Evolutionary conservation across 345 rosid genomes (phyloP), one percentile per base, ranked within the genome.

Genomic region (Murraya paniculata): DNA sequence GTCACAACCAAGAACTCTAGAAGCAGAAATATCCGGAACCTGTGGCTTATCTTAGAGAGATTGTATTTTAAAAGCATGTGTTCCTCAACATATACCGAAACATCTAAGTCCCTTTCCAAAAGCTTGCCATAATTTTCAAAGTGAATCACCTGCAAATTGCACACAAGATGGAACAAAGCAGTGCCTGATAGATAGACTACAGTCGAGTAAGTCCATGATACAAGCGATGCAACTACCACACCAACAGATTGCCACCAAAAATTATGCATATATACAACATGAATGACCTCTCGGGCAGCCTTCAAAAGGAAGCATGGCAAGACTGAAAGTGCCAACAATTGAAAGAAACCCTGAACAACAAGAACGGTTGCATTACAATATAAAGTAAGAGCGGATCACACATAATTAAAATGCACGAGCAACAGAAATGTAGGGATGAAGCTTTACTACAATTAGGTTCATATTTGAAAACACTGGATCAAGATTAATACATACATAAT

Each of bases 41-140:
- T 77, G 76, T 83, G 88, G 72, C 88, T 83, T 59, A 83, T 83
- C 78, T 81, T 83, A 4, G 88, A 86, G 4, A 86, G 67, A 38
- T 79, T 18, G 57, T 81, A 80, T 13, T 75, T 82, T 24, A 85
- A 73, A 21, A 55, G 73, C 45, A 50, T 58, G 39, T 85, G 86
- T 73, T 85, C 86, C 65, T 85, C 82, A 4, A 85, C 76, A 21
- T 75, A 82, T 16, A 56, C 60, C 0, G 65, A 50, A 73, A 85
- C 82, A 27, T 82, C 88, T 55, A 78, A 48, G 69, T 85, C 88
- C 24, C 68, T 78, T 64, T 85, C 85, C 18, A 85, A 81, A 58
- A 85, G 82, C 79, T 78, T 82, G 36, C 86, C 84, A 59, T 75
- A 85, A 59, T 76, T 76, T 22, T 85, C 88, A 22, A 85, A 80